Base-by-base conservation (phyloP, 176 grass and related monocot species). In the Coix lacrymajobi region DNA sequence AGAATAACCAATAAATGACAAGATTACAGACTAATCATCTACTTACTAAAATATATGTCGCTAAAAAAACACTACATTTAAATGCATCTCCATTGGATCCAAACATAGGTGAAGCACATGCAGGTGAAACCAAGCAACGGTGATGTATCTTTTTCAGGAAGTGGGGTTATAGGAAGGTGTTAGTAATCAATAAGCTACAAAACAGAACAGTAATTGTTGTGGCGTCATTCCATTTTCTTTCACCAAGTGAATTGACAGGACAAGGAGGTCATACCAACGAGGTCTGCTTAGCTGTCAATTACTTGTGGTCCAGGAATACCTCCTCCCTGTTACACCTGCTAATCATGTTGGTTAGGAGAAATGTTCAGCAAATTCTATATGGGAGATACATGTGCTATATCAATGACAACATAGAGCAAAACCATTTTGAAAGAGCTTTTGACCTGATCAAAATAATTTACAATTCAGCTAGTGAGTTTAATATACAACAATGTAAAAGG, bases 121-220 rank as follows among this genome's bases (percentile, higher is more conserved):
- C 40, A 69, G 69, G 37, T 62, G 41, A 46, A 67, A 69, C 16
- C 16, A 24, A 54, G 52, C 61, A 62, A 51, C 62, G 69, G 69
- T 25, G 8, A 46, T 69, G 57, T 19, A 72, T 83, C 51, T 4
- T 33, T 4, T 33, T 33, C 32, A 33, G 2, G 80, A 80, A 37
- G 80, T 85, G 34, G 94, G 89, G 65, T 56, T 88, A 45, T 94
- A 97, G 33, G 92, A 88, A 97, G 82, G n/a, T 88, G 85, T 74
- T 94, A 97, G 80, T 84, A 97, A 86, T 83, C 83, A 69, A 97
- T 97, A 84, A 94, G 80, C 92, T 97, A 92, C 60, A 81, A 89
- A 62, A 45, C 11, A 78, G 81, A 68, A 73, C 62, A n/a, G 64
- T 46, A 39, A 69, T 66, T 39, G 66, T 60, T 77, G 30, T 46